Conservation (phyloP, 2,329 filamentous ascomycete genomes). For the Alternaria brassicicola region DNA sequence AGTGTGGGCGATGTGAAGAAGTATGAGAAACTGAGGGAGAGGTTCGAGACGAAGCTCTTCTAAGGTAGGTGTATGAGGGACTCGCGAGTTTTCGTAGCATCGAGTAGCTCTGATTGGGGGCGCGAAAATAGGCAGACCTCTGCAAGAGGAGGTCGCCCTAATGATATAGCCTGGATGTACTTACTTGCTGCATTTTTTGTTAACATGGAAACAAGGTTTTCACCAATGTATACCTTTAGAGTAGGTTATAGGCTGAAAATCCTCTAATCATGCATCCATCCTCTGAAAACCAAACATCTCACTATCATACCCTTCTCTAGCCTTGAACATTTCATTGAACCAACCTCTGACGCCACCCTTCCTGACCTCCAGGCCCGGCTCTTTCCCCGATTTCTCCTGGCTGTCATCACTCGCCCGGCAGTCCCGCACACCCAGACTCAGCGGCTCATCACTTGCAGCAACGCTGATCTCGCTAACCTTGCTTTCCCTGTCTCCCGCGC, state of each 20-base stretch:
- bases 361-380: not conserved
- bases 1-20: slow-evolving; percentile 64
- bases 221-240: not conserved
- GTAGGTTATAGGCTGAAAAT: not conserved
- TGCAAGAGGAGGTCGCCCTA: not conserved
- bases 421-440: too few species aligned
- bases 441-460: not conserved
- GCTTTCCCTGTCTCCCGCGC: not conserved
- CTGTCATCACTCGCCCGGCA: not conserved
- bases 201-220: too few species aligned
- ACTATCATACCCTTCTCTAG: not conserved
- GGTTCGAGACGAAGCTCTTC: slow-evolving; percentile 49
- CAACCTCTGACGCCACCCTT: not conserved
- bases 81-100: not conserved
- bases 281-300: not conserved
- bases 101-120: not conserved
- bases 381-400: not conserved
- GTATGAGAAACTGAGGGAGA: slow-evolving; percentile 61
- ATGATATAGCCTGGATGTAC: not conserved
- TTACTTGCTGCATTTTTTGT: not conserved
- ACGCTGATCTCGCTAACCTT: not conserved
- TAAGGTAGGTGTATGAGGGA: not conserved
- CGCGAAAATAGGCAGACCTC: not conserved
- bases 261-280: not conserved
- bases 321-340: not conserved